Percentiles rank a stretch among this genome's conserved stretches.
phyloP scores from a whole-genome alignment of 306 rosid genomes.

The Rubus parviflorus region DNA sequence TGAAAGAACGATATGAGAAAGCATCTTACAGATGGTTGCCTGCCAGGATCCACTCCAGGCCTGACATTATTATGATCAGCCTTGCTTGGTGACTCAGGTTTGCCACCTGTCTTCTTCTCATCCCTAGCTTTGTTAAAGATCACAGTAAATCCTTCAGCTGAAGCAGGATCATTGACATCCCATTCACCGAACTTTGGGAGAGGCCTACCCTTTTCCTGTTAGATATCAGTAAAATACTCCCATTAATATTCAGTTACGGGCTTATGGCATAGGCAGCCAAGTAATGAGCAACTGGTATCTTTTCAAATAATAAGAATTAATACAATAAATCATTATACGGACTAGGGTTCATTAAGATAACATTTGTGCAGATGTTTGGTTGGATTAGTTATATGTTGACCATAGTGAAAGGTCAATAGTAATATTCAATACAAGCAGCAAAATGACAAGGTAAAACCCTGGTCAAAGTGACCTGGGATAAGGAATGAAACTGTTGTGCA shows the following conservation, averaged over 20 bases:
- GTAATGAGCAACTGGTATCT: neutral
- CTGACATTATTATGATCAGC: constrained; percentile 53
- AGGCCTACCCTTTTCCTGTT: constrained; percentile 92
- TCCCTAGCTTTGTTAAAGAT: constrained; percentile 95
- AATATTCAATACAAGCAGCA: neutral
- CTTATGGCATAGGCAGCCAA: neutral
- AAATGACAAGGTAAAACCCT: neutral
- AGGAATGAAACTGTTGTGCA: neutral
- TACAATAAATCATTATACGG: neutral
- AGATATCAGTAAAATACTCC: constrained; percentile 11
- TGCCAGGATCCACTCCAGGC: constrained; percentile 62
- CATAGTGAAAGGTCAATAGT: neutral
- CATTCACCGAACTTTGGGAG: constrained; percentile 98
- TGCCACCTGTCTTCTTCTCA: constrained; percentile 97
- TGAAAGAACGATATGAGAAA: constrained; percentile 18
- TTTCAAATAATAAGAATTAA: neutral
- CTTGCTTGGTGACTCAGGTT: constrained; percentile 90
- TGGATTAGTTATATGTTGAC: neutral
- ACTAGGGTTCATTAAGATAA: neutral
- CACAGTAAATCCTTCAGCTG: constrained; percentile 99
- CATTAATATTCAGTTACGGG: neutral
- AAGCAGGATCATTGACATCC: constrained; percentile 99
- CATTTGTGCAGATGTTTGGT: neutral
- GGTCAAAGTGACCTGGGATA: neutral
- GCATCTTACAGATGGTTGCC: constrained; percentile 71